Evolutionary conservation across 2,329 filamentous ascomycete species (phyloP), one percentile per base, ranked within the genome.

Genomic region (Fusarium sp.): DNA sequence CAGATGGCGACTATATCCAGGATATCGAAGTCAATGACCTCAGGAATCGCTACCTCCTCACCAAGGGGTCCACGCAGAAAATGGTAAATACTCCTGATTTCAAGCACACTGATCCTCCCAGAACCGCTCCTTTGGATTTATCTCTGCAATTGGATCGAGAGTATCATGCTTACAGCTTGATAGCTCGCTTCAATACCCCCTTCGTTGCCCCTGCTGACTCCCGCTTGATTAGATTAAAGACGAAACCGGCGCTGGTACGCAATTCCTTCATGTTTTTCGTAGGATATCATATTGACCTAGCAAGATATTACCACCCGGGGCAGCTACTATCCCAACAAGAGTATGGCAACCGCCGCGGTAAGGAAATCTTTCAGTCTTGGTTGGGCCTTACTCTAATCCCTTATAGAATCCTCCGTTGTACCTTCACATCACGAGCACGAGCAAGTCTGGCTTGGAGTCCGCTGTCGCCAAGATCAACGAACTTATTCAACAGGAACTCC

Each of bases 211-310:
- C 91, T 96, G 94, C 95, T 98, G 91, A 98, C 95, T 90, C 92
- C 89, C 86, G 89, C 91, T 90, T 96, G 91, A 93, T 93, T 95
- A 99, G 96, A 99, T 99, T 81, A 97, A 98, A 92, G 96, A 98
- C 88, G 94, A 98, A 81, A 98, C 96, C 92, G 96, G 96, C 89
- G 96, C 96, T 89, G 96, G 96, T 99, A 99, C 92, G 95, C 90
- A 85, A 65, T 66, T 64, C 55, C 83, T 86, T 85, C 66, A 58
- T 58, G 70, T 50, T 41, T 62, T 42, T 82, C 78, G 83, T 83
- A 85, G 82, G 85, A 74, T 86, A 83, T 83, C 81, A 89, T 84
- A 82, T 90, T 90, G 86, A 90, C 87, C 83, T 78, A 84, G 85
- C 84, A 80, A 98, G 96, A 99, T 95, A 94, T 99, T 88, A 99